Conservation (phyloP, 2,329 filamentous ascomycete genomes). For the Colletotrichum echinochloae region DNA sequence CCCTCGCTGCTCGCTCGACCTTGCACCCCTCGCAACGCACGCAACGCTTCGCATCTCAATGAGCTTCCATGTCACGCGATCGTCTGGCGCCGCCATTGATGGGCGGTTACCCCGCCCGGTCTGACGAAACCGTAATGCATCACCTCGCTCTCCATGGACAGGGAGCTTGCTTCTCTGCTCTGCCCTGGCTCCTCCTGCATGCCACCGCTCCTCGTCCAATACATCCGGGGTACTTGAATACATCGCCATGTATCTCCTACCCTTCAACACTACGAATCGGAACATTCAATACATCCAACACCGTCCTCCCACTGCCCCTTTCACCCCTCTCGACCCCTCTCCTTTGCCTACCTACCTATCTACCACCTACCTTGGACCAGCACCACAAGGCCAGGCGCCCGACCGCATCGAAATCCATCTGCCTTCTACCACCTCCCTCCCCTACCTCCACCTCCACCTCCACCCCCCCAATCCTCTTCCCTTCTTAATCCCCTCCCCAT, state of each 20-base stretch:
- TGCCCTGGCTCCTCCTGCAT: background rate
- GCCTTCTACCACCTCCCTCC: slow-evolving; percentile 7
- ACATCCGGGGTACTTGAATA: background rate
- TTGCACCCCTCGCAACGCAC: background rate
- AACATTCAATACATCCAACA: slow-evolving; percentile 7
- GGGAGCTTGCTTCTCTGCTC: slow-evolving; percentile 6
- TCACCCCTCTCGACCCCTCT: slow-evolving; percentile 19
- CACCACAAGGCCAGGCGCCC: slow-evolving; percentile 28
- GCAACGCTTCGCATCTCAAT: slow-evolving; percentile 24
- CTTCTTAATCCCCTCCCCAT: slow-evolving; percentile 36
- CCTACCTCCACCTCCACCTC: slow-evolving; percentile 3
- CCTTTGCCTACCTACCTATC: slow-evolving; percentile 13
- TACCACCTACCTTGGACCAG: slow-evolving; percentile 15
- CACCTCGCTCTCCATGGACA: slow-evolving; percentile 1
- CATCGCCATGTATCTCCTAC: slow-evolving; percentile 9
- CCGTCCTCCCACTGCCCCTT: slow-evolving; percentile 7
- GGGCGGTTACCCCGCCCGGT: slow-evolving; percentile 40
- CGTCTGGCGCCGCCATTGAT: slow-evolving; percentile 38
- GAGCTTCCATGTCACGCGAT: slow-evolving; percentile 38
- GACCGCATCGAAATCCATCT: slow-evolving; percentile 33
- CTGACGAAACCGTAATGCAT: slow-evolving; percentile 42
- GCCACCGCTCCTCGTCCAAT: background rate
- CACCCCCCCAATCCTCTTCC: slow-evolving; percentile 7
- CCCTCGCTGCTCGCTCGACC: slow-evolving; percentile 5
- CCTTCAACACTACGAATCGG: background rate